Percentiles rank a stretch among this genome's conserved stretches.
Evolutionary conservation across 805 yeast species (phyloP).

Genomic region (Ogataea philodendri): DNA sequence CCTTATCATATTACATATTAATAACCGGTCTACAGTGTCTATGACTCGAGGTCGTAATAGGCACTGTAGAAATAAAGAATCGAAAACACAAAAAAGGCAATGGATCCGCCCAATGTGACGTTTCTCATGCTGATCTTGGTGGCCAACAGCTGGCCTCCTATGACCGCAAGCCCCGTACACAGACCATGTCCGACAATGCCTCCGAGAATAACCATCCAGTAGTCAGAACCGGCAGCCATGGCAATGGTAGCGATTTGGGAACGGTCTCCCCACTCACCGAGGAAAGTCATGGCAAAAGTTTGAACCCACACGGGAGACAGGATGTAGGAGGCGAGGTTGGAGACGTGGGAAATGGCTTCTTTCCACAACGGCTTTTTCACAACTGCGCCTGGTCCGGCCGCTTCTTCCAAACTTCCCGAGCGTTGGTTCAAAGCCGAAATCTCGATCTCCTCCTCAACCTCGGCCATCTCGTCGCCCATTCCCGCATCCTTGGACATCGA

Average conservation of each 20-base stretch:
- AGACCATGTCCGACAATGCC: constrained; percentile 85
- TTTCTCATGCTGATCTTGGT: constrained; percentile 86
- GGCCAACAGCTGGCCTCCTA: constrained; percentile 91
- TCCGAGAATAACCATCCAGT: constrained; percentile 85
- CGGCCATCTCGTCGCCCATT: constrained; percentile 93
- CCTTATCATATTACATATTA: constrained; percentile 8
- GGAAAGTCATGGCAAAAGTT: constrained; percentile 90
- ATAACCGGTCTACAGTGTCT: constrained; percentile 1
- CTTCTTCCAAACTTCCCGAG: constrained; percentile 60
- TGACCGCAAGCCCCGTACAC: constrained; percentile 87
- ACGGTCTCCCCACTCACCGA: constrained; percentile 99
- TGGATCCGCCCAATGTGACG: constrained; percentile 88
- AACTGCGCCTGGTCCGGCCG: constrained; percentile 27
- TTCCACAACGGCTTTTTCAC: constrained; percentile 6
- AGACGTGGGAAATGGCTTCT: constrained; percentile 36
- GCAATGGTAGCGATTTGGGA: constrained; percentile 98
- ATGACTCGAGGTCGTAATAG: constrained; percentile 29
- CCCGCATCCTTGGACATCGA: constrained; percentile 79
- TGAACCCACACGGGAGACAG: constrained; percentile 91
- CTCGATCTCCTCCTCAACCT: constrained; percentile 91
- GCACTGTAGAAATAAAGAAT: constrained; percentile 77
- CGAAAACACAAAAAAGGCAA: constrained; percentile 81
- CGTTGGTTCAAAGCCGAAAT: constrained; percentile 52
- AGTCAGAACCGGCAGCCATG: constrained; percentile 95
- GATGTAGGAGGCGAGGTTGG: constrained; percentile 57